Conservation (phyloP, 78 protist genomes). For the Dictyostelium purpureum region DNA sequence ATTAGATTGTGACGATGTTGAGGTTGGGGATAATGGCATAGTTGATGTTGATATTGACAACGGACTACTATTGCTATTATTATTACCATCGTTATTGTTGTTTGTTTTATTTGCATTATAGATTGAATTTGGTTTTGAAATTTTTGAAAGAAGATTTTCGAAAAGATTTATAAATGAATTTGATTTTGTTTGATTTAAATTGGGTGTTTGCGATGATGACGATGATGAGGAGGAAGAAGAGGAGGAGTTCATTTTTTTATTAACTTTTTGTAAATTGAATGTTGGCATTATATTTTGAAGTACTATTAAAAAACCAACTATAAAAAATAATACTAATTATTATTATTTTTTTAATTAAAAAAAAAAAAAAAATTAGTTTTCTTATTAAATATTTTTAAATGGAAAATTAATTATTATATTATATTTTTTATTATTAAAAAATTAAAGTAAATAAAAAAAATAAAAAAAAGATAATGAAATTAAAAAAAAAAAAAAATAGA, state of each 20-base stretch:
- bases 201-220: neutral
- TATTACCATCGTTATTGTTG: neutral
- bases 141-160: neutral
- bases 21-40: neutral
- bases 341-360: too few species aligned
- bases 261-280: neutral
- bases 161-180: neutral
- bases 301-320: neutral
- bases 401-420: too few species aligned
- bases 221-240: neutral
- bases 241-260: neutral
- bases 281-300: conserved; percentile 1
- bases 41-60: neutral
- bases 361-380: too few species aligned
- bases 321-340: conserved; percentile 14
- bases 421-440: too few species aligned
- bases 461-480: too few species aligned
- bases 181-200: neutral
- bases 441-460: too few species aligned
- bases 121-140: neutral
- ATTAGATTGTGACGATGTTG: neutral
- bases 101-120: too few species aligned
- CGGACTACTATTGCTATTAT: neutral
- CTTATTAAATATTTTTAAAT: too few species aligned
- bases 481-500: too few species aligned